Percentiles rank a stretch among this genome's conserved stretches.
These are phyloP conservation scores for Tolypocladium cylindrosporum DNA, from an alignment of 2,329 filamentous ascomycete genomes.

Conservation along the genomic window DNA sequence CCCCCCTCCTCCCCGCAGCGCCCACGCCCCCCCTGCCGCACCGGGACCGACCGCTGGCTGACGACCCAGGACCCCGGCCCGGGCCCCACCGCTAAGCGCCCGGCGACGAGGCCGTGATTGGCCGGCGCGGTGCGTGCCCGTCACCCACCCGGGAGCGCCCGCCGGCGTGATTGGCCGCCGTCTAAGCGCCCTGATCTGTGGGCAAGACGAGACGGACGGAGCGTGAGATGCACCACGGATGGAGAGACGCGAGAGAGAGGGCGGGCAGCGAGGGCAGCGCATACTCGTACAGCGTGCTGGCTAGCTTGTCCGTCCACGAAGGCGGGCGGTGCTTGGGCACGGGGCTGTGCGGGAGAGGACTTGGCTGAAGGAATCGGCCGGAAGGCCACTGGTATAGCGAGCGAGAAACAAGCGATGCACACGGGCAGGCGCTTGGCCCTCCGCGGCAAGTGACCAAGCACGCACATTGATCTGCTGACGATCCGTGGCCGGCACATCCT, in stretches of 20 bases:
- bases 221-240: too few species aligned
- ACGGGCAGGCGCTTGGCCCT: not conserved
- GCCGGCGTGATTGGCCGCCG: constrained; percentile 20
- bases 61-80: constrained; percentile 15
- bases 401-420: not conserved
- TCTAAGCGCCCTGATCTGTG: constrained; percentile 22
- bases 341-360: too few species aligned
- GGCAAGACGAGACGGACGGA: constrained; percentile 1
- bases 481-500: not conserved
- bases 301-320: too few species aligned
- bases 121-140: constrained; percentile 12
- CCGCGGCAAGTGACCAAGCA: not conserved
- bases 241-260: not conserved
- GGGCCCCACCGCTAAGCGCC: constrained; percentile 21
- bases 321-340: too few species aligned
- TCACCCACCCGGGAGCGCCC: constrained; percentile 19
- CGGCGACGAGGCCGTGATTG: constrained; percentile 17
- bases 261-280: not conserved
- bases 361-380: not conserved
- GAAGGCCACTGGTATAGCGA: not conserved
- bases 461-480: not conserved
- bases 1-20: not conserved
- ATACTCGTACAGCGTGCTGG: too few species aligned
- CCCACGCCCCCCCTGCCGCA: not conserved
- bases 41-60: not conserved